These are phyloP conservation scores for Sequoia sempervirens DNA, from an alignment of 75 land plant species.

Conservation along the genomic window DNA sequence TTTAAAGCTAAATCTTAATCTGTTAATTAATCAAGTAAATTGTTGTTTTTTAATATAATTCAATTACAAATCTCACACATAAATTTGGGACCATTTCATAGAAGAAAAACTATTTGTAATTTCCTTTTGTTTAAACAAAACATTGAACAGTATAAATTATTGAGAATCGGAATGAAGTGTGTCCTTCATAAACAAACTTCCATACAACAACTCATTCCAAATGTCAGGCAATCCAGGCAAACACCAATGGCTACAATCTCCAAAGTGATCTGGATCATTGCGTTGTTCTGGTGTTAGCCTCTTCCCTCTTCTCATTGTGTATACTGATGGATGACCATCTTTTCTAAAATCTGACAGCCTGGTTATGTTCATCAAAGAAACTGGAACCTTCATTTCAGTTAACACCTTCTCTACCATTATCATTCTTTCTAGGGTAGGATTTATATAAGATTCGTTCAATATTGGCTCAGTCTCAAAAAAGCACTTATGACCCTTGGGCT, in stretches of 20 bases:
- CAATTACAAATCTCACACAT: no score
- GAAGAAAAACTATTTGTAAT: no score
- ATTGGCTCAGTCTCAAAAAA: constrained; percentile 15
- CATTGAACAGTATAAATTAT: neutral
- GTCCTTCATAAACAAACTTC: neutral
- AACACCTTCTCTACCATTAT: constrained; percentile 33
- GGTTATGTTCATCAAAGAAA: constrained; percentile 59
- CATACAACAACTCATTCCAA: constrained; percentile 74
- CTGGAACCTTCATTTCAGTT: constrained; percentile 32
- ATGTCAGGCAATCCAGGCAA: constrained; percentile 84
- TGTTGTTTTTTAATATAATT: no score
- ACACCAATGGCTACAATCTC: constrained; percentile 90
- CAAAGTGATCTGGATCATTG: constrained; percentile 41
- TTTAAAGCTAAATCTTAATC: no score
- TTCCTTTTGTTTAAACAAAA: no score
- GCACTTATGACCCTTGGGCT: neutral
- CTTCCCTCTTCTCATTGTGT: constrained; percentile 51
- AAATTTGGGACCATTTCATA: no score
- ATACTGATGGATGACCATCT: constrained; percentile 68
- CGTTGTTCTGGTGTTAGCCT: constrained; percentile 49
- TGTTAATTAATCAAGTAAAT: no score
- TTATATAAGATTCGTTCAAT: constrained; percentile 14
- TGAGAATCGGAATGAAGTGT: neutral
- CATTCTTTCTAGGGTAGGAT: constrained; percentile 11
- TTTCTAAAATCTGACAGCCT: constrained; percentile 57